Evolutionary conservation across 352 stramenopile species (phyloP), one percentile per base, ranked within the genome.

Genomic region (Synura sp.): DNA sequence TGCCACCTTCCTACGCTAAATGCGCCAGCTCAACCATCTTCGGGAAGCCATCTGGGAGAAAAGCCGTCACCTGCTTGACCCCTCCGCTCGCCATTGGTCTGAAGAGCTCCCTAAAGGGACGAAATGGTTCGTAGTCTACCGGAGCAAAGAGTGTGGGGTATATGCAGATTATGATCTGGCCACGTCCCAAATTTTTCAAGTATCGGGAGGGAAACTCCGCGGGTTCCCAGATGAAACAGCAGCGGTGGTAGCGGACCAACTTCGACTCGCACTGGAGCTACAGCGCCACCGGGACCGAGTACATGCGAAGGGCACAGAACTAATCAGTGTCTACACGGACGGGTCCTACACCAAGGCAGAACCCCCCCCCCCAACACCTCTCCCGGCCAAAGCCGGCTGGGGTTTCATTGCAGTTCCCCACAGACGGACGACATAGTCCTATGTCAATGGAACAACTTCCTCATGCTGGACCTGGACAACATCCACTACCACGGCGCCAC

Each of bases 41-140:
- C 57, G 57, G 12, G 57, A 22, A 7, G 57, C 5, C 5, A 71
- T 71, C 57, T 71, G 57, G 57, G 57, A 7, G 29, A 31, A 71
- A 71, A 22, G 57, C 57, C 25, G 5, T 36, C 57, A 71, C 25
- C 7, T 71, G 5, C 57, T 71, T 7, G 57, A 71, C 57, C 57
- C 57, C 57, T 7, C 57, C 5, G 57, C 25, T 7, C 57, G 57
- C 5, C 57, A 3, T 31, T 71, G 57, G 57, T 7, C 57, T 7
- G 57, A 71, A 71, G 57, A 71, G 5, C 5, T 71, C 29, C 57
- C 57, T 31, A 71, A 71, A n/a, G n/a, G n/a, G n/a, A n/a, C n/a
- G n/a, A n/a, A n/a, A n/a, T n/a, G n/a, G n/a, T n/a, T n/a, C n/a
- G 57, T 71, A 17, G 57, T 71, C 57, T 71, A 71, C 38, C 57